Base-by-base conservation (phyloP, 116 monocot genomes). In the Trichopus zeylanicus region DNA sequence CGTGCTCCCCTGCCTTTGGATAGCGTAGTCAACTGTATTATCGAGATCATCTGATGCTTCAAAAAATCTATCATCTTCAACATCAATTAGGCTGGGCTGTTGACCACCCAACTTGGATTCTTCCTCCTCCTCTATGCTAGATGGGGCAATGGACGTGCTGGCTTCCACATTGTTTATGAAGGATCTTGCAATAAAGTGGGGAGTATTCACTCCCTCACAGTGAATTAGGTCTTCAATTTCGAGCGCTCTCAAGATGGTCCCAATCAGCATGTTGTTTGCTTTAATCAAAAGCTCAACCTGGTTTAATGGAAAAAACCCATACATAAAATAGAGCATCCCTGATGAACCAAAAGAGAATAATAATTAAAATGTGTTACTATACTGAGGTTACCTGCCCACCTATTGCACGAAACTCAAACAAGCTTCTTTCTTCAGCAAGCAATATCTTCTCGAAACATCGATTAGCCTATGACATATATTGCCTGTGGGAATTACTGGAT, bases 261-360 rank as follows among this genome's bases (percentile, higher is more conserved):
- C 99, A 47, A 99, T 75, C 37, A 85, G 68, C 37, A 99, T 73
- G 58, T 88, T 79, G 38, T 78, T 78, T 35, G 69, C 79, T 72
- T 65, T 82, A 33, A 99, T 58, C 38, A 88, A 92, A 57, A 99
- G 85, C 61, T 99, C 99, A 56, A 99, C 86, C 98, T 98, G 77
- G 59, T 73, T 61, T 42, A 48, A 19, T 2, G n/a, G n/a, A 26
- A 16, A 48, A 4, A 26, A 38, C 23, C 22, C 59, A 10, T 59
- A 59, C 38, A 56, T 32, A 7, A 48, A 60, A 24, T 5, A 22
- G 19, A 24, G 19, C 49, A 51, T 39, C 29, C 52, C 19, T 25
- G 53, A 27, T 42, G 11, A 53, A 35, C 42, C 19, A 18, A 39
- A 32, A 69, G 15, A 15, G 19, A 29, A 27, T 46, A 18, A 18